Percentiles rank a stretch among this genome's conserved stretches.
phyloP scores from a whole-genome alignment of 2,329 filamentous ascomycete species.

The Paecilomyces niveus region DNA sequence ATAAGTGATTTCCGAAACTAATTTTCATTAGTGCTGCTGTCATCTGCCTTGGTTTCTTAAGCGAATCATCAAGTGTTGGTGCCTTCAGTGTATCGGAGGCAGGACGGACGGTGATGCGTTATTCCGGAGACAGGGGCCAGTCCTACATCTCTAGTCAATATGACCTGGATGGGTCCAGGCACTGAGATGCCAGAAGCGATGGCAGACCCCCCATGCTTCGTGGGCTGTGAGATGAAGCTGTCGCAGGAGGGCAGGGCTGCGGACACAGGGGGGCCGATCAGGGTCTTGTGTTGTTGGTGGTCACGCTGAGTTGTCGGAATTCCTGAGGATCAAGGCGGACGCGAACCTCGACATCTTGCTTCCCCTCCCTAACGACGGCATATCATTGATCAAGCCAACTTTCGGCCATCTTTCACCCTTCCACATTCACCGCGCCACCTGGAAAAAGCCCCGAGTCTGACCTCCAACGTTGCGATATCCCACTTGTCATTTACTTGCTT shows the following conservation, averaged over 20 bases:
- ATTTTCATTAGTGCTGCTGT: neutral
- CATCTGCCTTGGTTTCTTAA: neutral
- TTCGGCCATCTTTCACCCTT: neutral
- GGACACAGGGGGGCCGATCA: neutral
- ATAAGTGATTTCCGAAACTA: neutral
- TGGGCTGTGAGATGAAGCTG: neutral
- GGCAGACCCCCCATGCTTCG: neutral
- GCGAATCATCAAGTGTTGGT: neutral
- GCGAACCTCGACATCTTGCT: neutral
- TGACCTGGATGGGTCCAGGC: neutral
- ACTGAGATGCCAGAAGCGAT: neutral
- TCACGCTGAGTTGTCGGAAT: neutral
- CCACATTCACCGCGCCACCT: neutral
- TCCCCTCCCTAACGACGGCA: neutral
- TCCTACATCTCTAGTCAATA: neutral
- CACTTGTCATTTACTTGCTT: neutral
- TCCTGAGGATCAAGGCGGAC: neutral
- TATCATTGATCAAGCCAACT: neutral
- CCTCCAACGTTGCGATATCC: neutral
- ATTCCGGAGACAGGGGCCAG: too few relatives aligned
- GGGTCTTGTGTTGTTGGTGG: neutral
- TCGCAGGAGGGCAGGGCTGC: neutral
- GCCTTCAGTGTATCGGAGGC: neutral
- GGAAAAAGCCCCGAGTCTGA: neutral
- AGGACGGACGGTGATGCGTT: neutral